Percentiles rank a stretch among this genome's conserved stretches.
phyloP scores from a whole-genome alignment of 768 basidiomycete genomes.

The Suillus placidus region DNA sequence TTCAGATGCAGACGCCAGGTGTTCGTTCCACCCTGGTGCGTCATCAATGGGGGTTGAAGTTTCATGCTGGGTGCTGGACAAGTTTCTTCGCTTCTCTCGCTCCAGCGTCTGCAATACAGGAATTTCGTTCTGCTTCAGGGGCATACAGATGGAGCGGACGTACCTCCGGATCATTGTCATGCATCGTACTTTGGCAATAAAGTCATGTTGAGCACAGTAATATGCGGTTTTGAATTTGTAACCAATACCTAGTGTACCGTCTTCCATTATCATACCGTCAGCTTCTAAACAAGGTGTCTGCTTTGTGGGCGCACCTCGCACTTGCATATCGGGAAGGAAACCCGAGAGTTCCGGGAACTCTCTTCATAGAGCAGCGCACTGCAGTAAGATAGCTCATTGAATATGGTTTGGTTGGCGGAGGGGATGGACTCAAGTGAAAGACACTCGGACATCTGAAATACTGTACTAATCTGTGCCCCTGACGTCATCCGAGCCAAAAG shows the following conservation, averaged over 20 bases:
- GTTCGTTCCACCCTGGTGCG: constrained; percentile 76
- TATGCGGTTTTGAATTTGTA: constrained; percentile 1
- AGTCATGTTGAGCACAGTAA: constrained; percentile 10
- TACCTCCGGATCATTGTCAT: constrained; percentile 61
- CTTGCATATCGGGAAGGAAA: background rate
- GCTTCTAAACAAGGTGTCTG: background rate
- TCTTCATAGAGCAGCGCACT: background rate
- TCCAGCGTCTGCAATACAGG: constrained; percentile 45
- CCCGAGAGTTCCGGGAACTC: background rate
- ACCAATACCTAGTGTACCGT: constrained; percentile 5
- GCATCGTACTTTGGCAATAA: constrained; percentile 47
- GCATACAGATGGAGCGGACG: background rate
- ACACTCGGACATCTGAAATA: background rate
- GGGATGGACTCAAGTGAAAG: background rate
- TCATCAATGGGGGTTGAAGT: constrained; percentile 51
- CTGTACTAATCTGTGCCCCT: background rate
- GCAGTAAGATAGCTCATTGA: background rate
- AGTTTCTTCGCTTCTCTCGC: constrained; percentile 54
- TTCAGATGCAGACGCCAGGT: constrained; percentile 64
- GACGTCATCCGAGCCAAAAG: background rate
- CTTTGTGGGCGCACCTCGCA: background rate
- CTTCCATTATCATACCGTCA: background rate
- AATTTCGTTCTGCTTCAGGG: background rate
- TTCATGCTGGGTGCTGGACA: constrained; percentile 45
- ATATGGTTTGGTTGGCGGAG: background rate